Conservation (phyloP, 306 rosid species). For the Rosa multiflora region DNA sequence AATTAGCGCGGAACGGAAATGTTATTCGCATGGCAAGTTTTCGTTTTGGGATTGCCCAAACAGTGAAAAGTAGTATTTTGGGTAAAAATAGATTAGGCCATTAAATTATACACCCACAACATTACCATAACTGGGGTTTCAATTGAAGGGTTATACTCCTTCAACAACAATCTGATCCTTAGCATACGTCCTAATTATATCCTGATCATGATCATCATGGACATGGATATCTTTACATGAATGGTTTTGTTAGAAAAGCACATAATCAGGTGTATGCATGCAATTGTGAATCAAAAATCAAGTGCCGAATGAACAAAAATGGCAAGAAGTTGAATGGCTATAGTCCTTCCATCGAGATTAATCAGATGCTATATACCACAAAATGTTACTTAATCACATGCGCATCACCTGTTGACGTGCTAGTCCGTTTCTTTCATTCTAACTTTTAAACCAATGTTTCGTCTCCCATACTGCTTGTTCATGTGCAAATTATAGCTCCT, state of each 20-base stretch:
- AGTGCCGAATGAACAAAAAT: slow-evolving; percentile 17
- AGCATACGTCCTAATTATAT: background rate
- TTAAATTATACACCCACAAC: background rate
- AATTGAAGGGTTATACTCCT: background rate
- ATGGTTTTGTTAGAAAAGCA: slow-evolving; percentile 6
- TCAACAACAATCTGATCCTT: background rate
- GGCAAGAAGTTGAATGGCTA: slow-evolving; percentile 13
- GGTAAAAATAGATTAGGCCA: background rate
- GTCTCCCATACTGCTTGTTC: background rate
- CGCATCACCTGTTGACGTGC: background rate
- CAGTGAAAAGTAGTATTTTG: too few relatives aligned
- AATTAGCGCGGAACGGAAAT: too few relatives aligned
- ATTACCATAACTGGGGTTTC: background rate
- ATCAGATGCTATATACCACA: slow-evolving; percentile 15
- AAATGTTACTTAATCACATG: slow-evolving; percentile 32
- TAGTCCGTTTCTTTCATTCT: background rate
- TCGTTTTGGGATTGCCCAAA: too few relatives aligned
- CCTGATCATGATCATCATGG: background rate
- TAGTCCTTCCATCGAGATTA: slow-evolving; percentile 22
- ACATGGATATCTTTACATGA: background rate
- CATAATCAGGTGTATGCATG: background rate
- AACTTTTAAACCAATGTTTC: background rate
- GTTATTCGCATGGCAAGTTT: too few relatives aligned
- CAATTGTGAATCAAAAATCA: slow-evolving; percentile 1
- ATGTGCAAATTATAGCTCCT: background rate